phyloP scores from a whole-genome alignment of 2,329 filamentous ascomycete genomes.

The Neurospora crassa region DNA sequence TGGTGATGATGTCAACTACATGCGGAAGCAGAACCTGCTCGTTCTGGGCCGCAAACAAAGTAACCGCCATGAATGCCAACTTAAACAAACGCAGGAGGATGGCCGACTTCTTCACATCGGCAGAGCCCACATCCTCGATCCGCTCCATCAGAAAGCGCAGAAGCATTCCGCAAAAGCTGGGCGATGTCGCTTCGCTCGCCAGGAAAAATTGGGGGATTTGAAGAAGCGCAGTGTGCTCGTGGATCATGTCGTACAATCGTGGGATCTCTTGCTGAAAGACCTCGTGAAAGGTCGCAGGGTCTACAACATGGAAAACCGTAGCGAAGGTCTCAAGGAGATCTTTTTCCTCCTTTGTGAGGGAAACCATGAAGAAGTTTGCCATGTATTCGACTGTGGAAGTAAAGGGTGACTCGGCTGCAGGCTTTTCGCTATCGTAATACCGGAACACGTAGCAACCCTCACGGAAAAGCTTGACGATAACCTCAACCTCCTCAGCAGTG shows the following conservation, averaged over 20 bases:
- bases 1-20: slow-evolving; percentile 93
- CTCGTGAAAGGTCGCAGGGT: slow-evolving; percentile 96
- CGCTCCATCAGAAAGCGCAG: slow-evolving; percentile 95
- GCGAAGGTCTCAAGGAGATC: slow-evolving; percentile 95
- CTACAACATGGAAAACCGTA: slow-evolving; percentile 96
- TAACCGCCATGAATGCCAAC: slow-evolving; percentile 98
- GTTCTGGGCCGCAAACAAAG: slow-evolving; percentile 87
- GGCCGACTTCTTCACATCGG: slow-evolving; percentile 84
- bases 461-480: slow-evolving; percentile 94
- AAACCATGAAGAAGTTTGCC: slow-evolving; percentile 90
- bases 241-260: slow-evolving; percentile 93
- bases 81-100: slow-evolving; percentile 94
- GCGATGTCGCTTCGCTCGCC: slow-evolving; percentile 95
- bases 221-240: slow-evolving; percentile 86
- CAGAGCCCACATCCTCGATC: slow-evolving; percentile 87
- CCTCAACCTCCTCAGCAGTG: slow-evolving; percentile 90
- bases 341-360: slow-evolving; percentile 92
- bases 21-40: slow-evolving; percentile 92
- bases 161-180: slow-evolving; percentile 96
- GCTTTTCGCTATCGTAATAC: slow-evolving; percentile 88
- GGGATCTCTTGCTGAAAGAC: slow-evolving; percentile 97
- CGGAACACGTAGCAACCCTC: slow-evolving; percentile 94
- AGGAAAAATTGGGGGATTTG: slow-evolving; percentile 98
- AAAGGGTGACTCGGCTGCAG: slow-evolving; percentile 60
- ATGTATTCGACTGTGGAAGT: slow-evolving; percentile 83